Base-by-base conservation (phyloP, 169 alveolate genomes). In the Cryptosporidium viatorum region DNA sequence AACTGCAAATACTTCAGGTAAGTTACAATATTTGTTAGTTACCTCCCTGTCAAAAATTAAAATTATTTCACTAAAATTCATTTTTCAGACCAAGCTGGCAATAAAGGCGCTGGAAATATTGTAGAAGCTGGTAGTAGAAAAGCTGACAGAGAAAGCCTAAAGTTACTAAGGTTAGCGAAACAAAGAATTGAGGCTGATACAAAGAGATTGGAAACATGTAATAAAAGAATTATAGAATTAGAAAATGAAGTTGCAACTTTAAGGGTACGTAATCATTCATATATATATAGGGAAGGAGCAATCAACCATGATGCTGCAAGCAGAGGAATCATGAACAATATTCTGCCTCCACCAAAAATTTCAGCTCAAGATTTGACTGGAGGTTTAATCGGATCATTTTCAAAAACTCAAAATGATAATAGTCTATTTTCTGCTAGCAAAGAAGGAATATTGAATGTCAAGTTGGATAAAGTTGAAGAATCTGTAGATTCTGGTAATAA, bases 161-260 rank as follows among this genome's bases (percentile, higher is more conserved):
- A 86, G 84, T 84, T 92, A 23, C 59, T 92, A 35, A 84, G 93
- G 31, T 84, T 73, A n/a, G 95, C 95, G 18, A 71, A 92, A 67
- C 92, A 85, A 60, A 69, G 95, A 59, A 92, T 92, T 37, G 94
- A 91, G 43, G 94, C 93, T n/a, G 95, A 92, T 84, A 86, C 95
- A 21, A 86, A 92, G 52, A 71, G 95, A 62, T 26, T 80, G 26
- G 89, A 80, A 37, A 80, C 89, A 10, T 80, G 89, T 41, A 80
- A 80, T 31, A 80, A 58, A 33, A 80, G 89, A 31, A 80, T 80
- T 26, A 62, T 80, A 9, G 89, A 80, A 41, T 48, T 80, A 26
- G 89, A 80, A 41, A 80, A 80, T 62, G 89, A 80, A 43, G 89
- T 80, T 41, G 89, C 89, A 59, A 62, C 89, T 18, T 50, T 80